Conservation (phyloP, 2,329 filamentous ascomycete species). For the Tolypocladium tropicale region DNA sequence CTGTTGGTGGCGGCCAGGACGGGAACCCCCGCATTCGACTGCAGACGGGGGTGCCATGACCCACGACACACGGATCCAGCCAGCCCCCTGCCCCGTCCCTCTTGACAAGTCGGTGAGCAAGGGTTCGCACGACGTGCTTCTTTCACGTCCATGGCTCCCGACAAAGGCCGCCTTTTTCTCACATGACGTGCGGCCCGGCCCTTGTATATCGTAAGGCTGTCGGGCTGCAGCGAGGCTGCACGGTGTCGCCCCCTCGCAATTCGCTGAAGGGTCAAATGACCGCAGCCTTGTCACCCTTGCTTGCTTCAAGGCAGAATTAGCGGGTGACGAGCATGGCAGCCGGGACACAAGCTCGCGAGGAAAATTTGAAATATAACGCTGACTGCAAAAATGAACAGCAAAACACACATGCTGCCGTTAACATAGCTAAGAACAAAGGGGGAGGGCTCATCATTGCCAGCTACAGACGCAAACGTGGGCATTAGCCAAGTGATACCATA, state of each 20-base stretch:
- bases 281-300: background rate
- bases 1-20: background rate
- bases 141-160: too few relatives aligned
- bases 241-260: background rate
- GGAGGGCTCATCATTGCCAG: background rate
- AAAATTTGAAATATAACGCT: background rate
- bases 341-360: background rate
- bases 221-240: background rate
- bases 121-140: background rate
- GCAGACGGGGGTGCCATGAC: background rate
- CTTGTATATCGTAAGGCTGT: background rate
- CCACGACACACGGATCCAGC: too few relatives aligned
- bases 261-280: too few relatives aligned
- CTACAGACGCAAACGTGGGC: background rate
- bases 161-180: background rate
- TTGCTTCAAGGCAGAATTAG: background rate
- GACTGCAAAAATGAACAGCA: background rate
- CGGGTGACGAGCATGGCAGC: background rate
- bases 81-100: background rate
- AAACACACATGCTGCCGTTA: background rate
- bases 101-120: background rate
- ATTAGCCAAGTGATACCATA: background rate
- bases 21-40: background rate
- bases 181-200: background rate
- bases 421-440: background rate